Percentiles rank a stretch among this genome's conserved stretches.
Evolutionary conservation across 2,329 filamentous ascomycete genomes (phyloP).

Genomic region (Exophiala sp.): DNA sequence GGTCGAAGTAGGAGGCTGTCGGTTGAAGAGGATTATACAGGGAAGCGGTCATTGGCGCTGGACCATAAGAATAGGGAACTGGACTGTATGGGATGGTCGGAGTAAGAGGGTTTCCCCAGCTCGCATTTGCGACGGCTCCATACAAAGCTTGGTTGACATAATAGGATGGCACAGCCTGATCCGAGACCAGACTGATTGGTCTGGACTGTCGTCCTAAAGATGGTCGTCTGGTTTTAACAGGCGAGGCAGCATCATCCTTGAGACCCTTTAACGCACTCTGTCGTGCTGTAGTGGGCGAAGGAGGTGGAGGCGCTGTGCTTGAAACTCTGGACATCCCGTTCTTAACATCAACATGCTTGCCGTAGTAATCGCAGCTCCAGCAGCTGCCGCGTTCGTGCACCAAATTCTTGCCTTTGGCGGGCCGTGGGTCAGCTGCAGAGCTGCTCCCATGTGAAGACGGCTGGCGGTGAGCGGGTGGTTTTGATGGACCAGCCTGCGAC

Average conservation of each 20-base stretch:
- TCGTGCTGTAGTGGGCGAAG: constrained; percentile 14
- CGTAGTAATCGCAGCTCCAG: constrained; percentile 35
- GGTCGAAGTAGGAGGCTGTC: constrained; percentile 11
- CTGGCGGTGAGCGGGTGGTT: constrained; percentile 12
- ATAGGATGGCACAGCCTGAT: constrained; percentile 5
- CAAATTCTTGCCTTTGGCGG: constrained; percentile 10
- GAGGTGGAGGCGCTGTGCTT: constrained; percentile 11
- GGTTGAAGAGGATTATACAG: constrained; percentile 13
- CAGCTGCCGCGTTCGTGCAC: constrained; percentile 33
- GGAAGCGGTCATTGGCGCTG: constrained; percentile 5
- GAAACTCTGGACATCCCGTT: constrained; percentile 6
- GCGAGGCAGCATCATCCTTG: constrained; percentile 16
- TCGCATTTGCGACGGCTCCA: constrained; percentile 6
- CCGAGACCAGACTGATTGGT: constrained; percentile 15
- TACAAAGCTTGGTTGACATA: constrained; percentile 15
- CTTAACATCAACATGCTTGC: constrained; percentile 31
- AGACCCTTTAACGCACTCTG: constrained; percentile 2
- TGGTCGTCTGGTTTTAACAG: constrained; percentile 6
- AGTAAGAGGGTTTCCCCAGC: constrained; percentile 13
- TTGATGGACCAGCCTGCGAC: constrained; percentile 5
- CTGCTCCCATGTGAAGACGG: constrained; percentile 15
- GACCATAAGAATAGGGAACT: constrained; percentile 12
- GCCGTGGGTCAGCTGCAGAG: constrained; percentile 4
- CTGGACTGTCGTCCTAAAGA: constrained; percentile 11
- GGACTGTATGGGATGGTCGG: constrained; percentile 14